Base-by-base conservation (phyloP, 768 basidiomycete genomes). In the Tylopilus subfusipes region DNA sequence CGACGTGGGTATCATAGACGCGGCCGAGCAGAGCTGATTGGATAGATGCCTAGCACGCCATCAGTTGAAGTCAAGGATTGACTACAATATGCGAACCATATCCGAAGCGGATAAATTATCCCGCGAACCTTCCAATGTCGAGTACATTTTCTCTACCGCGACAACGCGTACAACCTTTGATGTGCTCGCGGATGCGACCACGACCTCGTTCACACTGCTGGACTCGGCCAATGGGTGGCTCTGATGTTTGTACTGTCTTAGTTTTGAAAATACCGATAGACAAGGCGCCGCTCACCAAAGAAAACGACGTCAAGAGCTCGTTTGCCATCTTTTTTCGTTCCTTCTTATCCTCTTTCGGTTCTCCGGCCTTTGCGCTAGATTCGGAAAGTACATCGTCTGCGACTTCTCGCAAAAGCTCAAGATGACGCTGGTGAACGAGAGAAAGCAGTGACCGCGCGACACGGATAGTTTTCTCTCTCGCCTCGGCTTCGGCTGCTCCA, bases 11-110 rank as follows among this genome's bases (percentile, higher is more conserved):
- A 60, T 96, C 93, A 47, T 84, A 78, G 4, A 91, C 71, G 2
- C 90, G 83, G 14, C 84, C 79, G 29, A 86, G 66, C 5, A 98
- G 72, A 0, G 87, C 84, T 2, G 81, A 77, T n/a, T 75, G 76
- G 19, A 87, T 70, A 3, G 85, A 78, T 53, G 78, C 74, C 86
- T 86, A 39, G 3, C 33, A 47, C 13, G 48, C 10, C 7, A 24
- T 67, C 50, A 60, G 33, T 42, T 11, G 40, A 47, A 34, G 24
- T 18, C 42, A 30, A 34, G n/a, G 16, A 11, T 13, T 5, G 43
- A 34, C n/a, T 0, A 27, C 27, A 27, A 53, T 34, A 29, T 2
- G 12, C 63, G 7, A 45, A 67, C 67, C 62, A 74, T 47, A 25
- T 86, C 82, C 0, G 65, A 61, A 14, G 68, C 53, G 2, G 75